Conservation (phyloP, 2,329 filamentous ascomycete species). For the Harringtonia lauricola region DNA sequence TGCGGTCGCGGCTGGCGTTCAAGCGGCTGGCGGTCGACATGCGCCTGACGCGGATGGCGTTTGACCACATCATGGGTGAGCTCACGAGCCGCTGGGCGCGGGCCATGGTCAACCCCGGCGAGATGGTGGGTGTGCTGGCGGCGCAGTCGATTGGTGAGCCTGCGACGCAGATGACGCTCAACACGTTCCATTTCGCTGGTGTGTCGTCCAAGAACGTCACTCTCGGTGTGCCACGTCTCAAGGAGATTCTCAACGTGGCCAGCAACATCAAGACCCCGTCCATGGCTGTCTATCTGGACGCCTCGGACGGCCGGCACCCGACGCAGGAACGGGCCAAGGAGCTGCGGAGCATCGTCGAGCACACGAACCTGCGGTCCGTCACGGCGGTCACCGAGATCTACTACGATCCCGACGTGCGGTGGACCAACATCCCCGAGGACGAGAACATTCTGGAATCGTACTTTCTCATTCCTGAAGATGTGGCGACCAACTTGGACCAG, state of each 20-base stretch:
- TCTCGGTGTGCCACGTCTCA: slow-evolving; percentile 92
- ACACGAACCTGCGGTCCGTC: slow-evolving; percentile 85
- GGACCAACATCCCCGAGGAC: slow-evolving; percentile 80
- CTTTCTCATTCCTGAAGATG: slow-evolving; percentile 84
- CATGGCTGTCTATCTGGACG: slow-evolving; percentile 81
- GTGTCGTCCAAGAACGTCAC: slow-evolving; percentile 99
- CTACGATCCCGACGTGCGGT: slow-evolving; percentile 84
- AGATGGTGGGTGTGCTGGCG: slow-evolving; percentile 97
- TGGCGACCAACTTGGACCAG: slow-evolving; percentile 46
- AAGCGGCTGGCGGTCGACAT: slow-evolving; percentile 83
- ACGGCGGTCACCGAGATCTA: slow-evolving; percentile 92
- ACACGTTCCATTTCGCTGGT: slow-evolving; percentile 99
- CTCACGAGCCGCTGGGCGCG: slow-evolving; percentile 81
- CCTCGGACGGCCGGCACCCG: slow-evolving; percentile 32
- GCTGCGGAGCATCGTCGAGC: slow-evolving; percentile 82
- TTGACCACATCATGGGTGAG: slow-evolving; percentile 85
- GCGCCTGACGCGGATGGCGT: slow-evolving; percentile 79
- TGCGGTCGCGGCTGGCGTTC: slow-evolving; percentile 83
- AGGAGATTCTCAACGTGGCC: slow-evolving; percentile 97
- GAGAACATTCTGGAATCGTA: slow-evolving; percentile 93
- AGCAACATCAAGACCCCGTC: slow-evolving; percentile 97
- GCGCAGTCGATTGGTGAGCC: slow-evolving; percentile 98
- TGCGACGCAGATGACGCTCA: slow-evolving; percentile 97
- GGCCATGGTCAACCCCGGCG: slow-evolving; percentile 79
- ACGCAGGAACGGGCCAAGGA: slow-evolving; percentile 74